Evolutionary conservation across 768 basidiomycete species (phyloP).

Genomic region (Collybiopsis confluens): DNA sequence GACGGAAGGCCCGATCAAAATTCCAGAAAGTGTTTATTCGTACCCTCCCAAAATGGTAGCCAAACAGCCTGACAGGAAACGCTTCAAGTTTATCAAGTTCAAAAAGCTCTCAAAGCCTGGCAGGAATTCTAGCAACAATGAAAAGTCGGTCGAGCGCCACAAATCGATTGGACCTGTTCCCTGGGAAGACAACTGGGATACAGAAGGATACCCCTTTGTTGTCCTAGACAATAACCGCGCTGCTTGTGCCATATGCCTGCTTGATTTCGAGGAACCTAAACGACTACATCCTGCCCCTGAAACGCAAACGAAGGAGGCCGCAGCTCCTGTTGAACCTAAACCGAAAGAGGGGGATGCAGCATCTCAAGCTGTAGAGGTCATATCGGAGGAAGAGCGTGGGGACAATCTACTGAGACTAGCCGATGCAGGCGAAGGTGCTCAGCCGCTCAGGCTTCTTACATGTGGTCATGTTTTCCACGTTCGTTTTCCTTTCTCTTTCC

Average conservation of each 20-base stretch:
- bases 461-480: slow-evolving; percentile 94
- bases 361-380: slow-evolving; percentile 27
- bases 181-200: slow-evolving; percentile 81
- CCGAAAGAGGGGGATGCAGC: slow-evolving; percentile 13
- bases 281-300: slow-evolving; percentile 21
- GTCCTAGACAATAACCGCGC: slow-evolving; percentile 79
- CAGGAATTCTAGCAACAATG: slow-evolving; percentile 10
- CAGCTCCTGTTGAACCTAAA: too few relatives aligned
- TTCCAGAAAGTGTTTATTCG: slow-evolving; percentile 46
- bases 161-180: slow-evolving; percentile 32
- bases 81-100: slow-evolving; percentile 50
- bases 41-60: slow-evolving; percentile 53
- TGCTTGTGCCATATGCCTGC: slow-evolving; percentile 77
- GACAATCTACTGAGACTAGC: slow-evolving; percentile 46
- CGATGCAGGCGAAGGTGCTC: slow-evolving; percentile 73
- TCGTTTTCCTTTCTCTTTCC: slow-evolving; percentile 23
- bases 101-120: slow-evolving; percentile 19
- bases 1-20: slow-evolving; percentile 27
- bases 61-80: slow-evolving; percentile 31
- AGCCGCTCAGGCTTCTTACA: slow-evolving; percentile 68
- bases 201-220: slow-evolving; percentile 75
- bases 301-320: slow-evolving; percentile 12
- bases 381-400: slow-evolving; percentile 32
- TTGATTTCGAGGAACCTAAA: slow-evolving; percentile 79
- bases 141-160: slow-evolving; percentile 8